phyloP scores from a whole-genome alignment of 345 rosid genomes.

The Melaleuca alternifolia region DNA sequence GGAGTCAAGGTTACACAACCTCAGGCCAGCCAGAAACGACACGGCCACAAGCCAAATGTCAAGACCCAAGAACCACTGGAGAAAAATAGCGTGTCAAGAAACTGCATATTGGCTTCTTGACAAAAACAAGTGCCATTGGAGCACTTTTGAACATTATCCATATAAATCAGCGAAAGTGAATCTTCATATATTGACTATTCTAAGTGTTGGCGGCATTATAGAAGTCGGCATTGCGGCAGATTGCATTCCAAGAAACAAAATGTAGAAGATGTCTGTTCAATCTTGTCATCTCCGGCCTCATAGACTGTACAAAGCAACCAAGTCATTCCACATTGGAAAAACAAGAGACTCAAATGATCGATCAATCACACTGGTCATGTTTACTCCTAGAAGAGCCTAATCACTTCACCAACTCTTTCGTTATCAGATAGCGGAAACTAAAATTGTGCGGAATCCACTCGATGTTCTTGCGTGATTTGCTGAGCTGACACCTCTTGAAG shows the following conservation, averaged over 20 bases:
- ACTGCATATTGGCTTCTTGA: not conserved
- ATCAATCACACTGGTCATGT: not conserved
- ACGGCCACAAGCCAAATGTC: not conserved
- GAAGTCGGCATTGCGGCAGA: not conserved
- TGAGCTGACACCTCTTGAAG: slow-evolving; percentile 41
- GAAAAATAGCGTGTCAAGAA: not conserved
- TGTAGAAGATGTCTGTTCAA: not conserved
- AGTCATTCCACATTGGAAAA: not conserved
- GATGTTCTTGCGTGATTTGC: slow-evolving; percentile 54
- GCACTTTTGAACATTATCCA: not conserved
- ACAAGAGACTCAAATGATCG: not conserved
- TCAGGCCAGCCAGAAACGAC: not conserved
- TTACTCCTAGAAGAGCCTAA: not conserved
- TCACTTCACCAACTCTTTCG: slow-evolving; percentile 69
- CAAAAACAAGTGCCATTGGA: not conserved
- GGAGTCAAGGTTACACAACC: not conserved
- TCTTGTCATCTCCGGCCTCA: not conserved
- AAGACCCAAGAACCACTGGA: not conserved
- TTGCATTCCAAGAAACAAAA: not conserved
- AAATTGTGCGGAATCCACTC: slow-evolving; percentile 88
- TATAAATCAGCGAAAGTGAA: not conserved
- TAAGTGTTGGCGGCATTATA: not conserved
- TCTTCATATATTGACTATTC: not conserved
- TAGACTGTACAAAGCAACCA: not conserved
- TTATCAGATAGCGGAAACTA: slow-evolving; percentile 72